Evolutionary conservation across 805 yeast genomes (phyloP), one percentile per base, ranked within the genome.

Genomic region (Barnettozyma vustinii): DNA sequence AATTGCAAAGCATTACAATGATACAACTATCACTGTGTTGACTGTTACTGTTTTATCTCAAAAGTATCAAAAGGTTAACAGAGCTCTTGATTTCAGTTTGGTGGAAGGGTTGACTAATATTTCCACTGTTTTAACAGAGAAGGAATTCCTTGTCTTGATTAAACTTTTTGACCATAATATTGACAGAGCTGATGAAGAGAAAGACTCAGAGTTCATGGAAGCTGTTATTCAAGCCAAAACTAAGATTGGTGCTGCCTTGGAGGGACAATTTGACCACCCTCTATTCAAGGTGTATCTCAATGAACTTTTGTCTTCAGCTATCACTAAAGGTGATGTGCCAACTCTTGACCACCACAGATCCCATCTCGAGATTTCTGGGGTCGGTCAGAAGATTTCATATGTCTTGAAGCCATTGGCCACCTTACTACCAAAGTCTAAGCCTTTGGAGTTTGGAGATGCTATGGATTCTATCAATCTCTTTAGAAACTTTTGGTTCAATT

Each of bases 401-500:
- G 77, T 79, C 53, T 71, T 94, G 48, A 75, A 72, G 37, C 96
- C 97, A 0, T 72, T 92, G 51, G 94, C 97, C 0, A 73, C 72
- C 21, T 66, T 91, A 37, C 68, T 91, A 48, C 96, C 97, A 4
- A 68, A 71, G 35, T 73, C 74, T 26, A 56, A 61, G 5, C 80
- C 85, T 0, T 58, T 71, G 20, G 64, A 59, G 12, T 44, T 62
- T 15, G 67, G 65, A n/a, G 67, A 68, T 16, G 57, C 62, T 9
- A 79, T 83, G 53, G 77, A 79, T 37, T 70, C 69, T 2, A 69
- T 80, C 43, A 74, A 76, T 42, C 70, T 83, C 51, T 88, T 92
- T 71, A 77, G 95, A 60, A 86, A 94, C 65, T 81, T 89, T 40
- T 94, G 99, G 99, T 89, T 88, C 65, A 94, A 92, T 60, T 73